Evolutionary conservation across 1,284 basidiomycete species (phyloP), one percentile per base, ranked within the genome.

Genomic region (Boletus holoroseus): DNA sequence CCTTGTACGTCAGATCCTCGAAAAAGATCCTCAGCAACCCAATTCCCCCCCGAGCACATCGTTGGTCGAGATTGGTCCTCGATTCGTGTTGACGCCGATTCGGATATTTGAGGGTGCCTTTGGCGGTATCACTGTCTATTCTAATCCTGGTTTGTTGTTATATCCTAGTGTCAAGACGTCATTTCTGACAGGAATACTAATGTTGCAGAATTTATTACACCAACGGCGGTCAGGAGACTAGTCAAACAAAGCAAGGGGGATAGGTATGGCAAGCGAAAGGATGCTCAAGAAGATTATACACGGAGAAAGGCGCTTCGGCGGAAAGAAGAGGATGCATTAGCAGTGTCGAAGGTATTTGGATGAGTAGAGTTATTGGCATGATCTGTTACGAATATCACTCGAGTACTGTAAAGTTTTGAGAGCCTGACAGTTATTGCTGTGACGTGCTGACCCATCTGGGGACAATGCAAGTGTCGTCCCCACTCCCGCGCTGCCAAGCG

Each of bases 31-130:
- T 15, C 61, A 83, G 44, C 83, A 86, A 58, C 83, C 85, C 3
- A 87, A 82, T 59, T 83, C 80, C 5, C 81, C 81, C 5, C 87
- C 90, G 2, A 81, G 87, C 55, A 92, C 80, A 47, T 83, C 85
- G 15, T 77, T 97, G 18, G 81, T 94, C 22, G 94, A 97, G 73
- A 98, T 99, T 57, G 96, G 96, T 6, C 96, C 96, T 20, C 84
- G 96, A 42, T 96, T 99, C 69, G 96, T 99, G 31, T 76, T 99
- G 46, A 96, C 93, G 34, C 96, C 96, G 7, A 98, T 99, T 64
- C 86, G 93, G 51, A 94, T 99, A 58, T 99, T 99, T 66, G 96
- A 99, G 71, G 96, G 96, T 27, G 91, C 91, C 7, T 97, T 98
- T 71, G 82, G 85, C 53, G 96, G 96, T 15, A 91, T 92, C 22